phyloP scores from a whole-genome alignment of 163 green algal genomes.

The Chlorella variabilis region DNA sequence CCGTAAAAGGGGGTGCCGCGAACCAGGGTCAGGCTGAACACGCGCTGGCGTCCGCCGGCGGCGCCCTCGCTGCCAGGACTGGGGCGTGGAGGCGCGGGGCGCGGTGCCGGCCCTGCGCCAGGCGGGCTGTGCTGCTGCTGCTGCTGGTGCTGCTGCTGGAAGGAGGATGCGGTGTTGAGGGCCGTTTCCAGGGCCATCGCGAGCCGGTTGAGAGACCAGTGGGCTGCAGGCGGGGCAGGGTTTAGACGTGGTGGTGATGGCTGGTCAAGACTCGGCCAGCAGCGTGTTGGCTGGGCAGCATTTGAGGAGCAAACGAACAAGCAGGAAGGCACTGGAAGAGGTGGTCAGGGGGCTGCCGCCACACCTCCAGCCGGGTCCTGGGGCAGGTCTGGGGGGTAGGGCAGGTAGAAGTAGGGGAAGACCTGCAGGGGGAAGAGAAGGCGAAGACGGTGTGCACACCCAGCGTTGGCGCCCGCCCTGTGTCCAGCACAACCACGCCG shows the following conservation, averaged over 20 bases:
- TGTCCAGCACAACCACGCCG: no score
- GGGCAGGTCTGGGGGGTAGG: constrained; percentile 81
- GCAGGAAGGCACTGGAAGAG: no score
- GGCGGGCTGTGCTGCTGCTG: constrained; percentile 34
- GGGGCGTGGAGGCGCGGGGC: not conserved
- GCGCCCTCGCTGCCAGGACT: not conserved
- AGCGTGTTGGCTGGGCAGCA: no score
- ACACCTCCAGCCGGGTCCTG: constrained; percentile 64
- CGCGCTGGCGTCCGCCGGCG: constrained; percentile 49
- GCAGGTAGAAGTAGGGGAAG: constrained; percentile 95
- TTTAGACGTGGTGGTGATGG: not conserved
- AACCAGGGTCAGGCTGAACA: constrained; percentile 79
- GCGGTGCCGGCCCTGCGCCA: not conserved
- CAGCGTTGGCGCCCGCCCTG: no score
- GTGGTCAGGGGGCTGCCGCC: no score
- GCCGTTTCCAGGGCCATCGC: constrained; percentile 43
- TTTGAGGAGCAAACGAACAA: no score
- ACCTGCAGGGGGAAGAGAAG: constrained; percentile 54
- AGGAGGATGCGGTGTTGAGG: constrained; percentile 22
- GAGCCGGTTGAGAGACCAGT: constrained; percentile 53
- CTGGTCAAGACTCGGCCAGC: not conserved
- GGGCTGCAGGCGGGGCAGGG: constrained; percentile 39
- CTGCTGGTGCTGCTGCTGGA: constrained; percentile 32
- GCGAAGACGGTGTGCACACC: no score
- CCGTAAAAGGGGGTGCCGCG: constrained; percentile 85